Percentiles rank a stretch among this genome's conserved stretches.
Conservation (phyloP, 2,329 filamentous ascomycete genomes). For the Chaetoscypha palmicola region DNA sequence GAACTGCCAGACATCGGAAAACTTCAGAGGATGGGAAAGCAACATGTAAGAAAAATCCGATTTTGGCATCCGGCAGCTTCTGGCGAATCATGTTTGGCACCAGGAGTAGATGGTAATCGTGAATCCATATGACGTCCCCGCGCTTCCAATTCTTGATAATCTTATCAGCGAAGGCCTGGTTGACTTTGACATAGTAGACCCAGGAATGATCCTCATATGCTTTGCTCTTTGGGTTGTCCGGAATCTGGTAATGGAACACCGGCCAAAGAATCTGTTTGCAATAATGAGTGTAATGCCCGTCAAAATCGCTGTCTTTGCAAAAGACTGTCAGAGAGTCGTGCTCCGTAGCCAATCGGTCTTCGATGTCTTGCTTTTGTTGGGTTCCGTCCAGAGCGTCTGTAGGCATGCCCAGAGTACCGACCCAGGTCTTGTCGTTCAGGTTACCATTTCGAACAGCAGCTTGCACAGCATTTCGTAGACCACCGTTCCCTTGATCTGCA, state of each 20-base stretch:
- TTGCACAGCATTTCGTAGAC: constrained; percentile 79
- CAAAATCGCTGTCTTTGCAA: constrained; percentile 84
- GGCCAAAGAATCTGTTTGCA: constrained; percentile 98
- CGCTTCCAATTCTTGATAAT: constrained; percentile 90
- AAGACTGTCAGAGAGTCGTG: constrained; percentile 79
- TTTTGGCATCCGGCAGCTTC: constrained; percentile 85
- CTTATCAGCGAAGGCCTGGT: constrained; percentile 86
- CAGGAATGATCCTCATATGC: constrained; percentile 96
- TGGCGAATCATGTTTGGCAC: constrained; percentile 86
- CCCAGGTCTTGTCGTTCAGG: constrained; percentile 73
- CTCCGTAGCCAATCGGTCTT: constrained; percentile 72
- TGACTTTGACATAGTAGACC: constrained; percentile 88
- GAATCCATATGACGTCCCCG: constrained; percentile 88
- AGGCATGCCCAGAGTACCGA: constrained; percentile 89
- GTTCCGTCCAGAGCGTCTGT: constrained; percentile 74
- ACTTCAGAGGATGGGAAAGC: constrained; percentile 96
- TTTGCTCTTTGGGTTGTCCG: constrained; percentile 96
- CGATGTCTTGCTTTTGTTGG: constrained; percentile 73
- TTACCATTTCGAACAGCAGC: constrained; percentile 65
- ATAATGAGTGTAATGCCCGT: constrained; percentile 91
- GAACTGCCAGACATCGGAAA: constrained; percentile 82
- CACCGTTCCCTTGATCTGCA: constrained; percentile 87
- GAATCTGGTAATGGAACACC: constrained; percentile 96
- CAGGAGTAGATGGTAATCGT: constrained; percentile 89
- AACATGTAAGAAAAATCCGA: constrained; percentile 92